Evolutionary conservation across 2,329 filamentous ascomycete species (phyloP), one percentile per base, ranked within the genome.

Genomic region (Hymenoscyphus salicellus): DNA sequence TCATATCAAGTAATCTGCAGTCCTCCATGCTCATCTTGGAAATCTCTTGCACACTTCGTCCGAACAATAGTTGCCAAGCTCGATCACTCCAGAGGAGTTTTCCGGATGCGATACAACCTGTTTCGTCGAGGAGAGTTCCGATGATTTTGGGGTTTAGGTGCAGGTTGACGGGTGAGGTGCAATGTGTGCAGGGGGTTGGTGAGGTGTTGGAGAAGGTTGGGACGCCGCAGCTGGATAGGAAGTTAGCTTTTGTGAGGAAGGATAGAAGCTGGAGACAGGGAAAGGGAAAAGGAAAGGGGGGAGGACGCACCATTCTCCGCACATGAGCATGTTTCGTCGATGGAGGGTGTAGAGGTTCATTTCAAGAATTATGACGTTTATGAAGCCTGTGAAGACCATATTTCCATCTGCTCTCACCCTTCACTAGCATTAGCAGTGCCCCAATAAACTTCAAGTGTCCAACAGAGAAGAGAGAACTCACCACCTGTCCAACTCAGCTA

Each of bases 31-130:
- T 74, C 61, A 79, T 72, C 5, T 46, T 26, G 3, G 71, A 75
- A 14, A 86, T 69, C 57, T 82, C 78, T 17, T 77, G 72, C 2
- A 79, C 72, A 0, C 75, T 76, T 36, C 81, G 73, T 3, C 82
- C 82, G 6, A 84, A 75, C 1, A 85, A 71, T 28, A 83, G 75
- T 38, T 70, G 71, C 85, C 85, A 88, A 0, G 85, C 85, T 1
- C 75, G 63, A 17, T 80, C 75, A 5, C 79, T 81, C 76, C 86
- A 82, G 20, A 86, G 74, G 2, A 87, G 75, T 72, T 85, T 86
- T 0, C 81, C 82, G 1, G 78, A 72, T 1, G 74, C 71, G 8
- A 87, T 78, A 38, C 77, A 78, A 5, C 83, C 85, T 0, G 84
- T 88, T 72, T 89, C 86, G 65, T 89, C 81, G 7, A 78, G 60